Percentiles rank a stretch among this genome's conserved stretches.
Evolutionary conservation across 2,329 filamentous ascomycete genomes (phyloP).

Genomic region (Metarhizium guizhouense): DNA sequence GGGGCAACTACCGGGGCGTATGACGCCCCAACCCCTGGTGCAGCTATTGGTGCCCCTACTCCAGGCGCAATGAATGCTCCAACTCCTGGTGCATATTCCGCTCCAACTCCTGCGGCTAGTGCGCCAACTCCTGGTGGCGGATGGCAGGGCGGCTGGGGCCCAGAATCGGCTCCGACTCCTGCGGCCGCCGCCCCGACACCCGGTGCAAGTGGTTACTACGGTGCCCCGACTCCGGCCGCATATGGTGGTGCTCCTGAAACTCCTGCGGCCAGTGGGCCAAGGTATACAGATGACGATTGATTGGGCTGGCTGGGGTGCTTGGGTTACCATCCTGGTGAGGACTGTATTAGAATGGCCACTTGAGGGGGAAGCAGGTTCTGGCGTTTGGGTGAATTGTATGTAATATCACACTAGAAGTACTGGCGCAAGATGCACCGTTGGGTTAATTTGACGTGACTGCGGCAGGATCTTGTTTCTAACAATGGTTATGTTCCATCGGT

Average conservation of each 20-base stretch:
- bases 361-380: background rate
- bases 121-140: conserved; percentile 63
- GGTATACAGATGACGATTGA: conserved; percentile 43
- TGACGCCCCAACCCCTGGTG: conserved; percentile 62
- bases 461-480: background rate
- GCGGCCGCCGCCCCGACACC: conserved; percentile 61
- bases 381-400: background rate
- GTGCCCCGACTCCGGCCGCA: conserved; percentile 58
- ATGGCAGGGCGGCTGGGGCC: conserved; percentile 50
- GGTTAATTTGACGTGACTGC: background rate
- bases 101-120: conserved; percentile 52
- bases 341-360: background rate
- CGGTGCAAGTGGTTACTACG: conserved; percentile 53
- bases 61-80: conserved; percentile 58
- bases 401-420: background rate
- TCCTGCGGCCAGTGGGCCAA: conserved; percentile 49
- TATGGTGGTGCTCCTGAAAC: conserved; percentile 48
- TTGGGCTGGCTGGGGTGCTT: background rate
- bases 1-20: conserved; percentile 43
- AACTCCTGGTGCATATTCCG: conserved; percentile 60
- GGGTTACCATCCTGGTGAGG: background rate
- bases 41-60: conserved; percentile 48
- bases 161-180: conserved; percentile 58
- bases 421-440: background rate
- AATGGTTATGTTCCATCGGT: background rate